phyloP scores from a whole-genome alignment of 2,329 filamentous ascomycete genomes.

The Cladosporium sphaerospermum region DNA sequence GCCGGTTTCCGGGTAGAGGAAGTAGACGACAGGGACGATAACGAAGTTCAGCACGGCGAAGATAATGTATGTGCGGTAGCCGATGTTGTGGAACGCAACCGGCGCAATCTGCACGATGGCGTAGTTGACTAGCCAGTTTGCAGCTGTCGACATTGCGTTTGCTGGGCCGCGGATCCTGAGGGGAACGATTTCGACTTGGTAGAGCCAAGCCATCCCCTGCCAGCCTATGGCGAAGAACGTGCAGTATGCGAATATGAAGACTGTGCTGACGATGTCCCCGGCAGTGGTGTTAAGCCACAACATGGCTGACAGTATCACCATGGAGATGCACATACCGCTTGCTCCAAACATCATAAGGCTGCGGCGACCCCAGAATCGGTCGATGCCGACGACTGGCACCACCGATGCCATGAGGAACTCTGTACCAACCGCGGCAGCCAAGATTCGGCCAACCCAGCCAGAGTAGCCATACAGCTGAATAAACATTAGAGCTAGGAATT shows the following conservation, averaged over 20 bases:
- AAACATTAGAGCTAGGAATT: conserved; percentile 38
- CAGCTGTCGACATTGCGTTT: conserved; percentile 54
- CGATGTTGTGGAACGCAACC: conserved; percentile 21
- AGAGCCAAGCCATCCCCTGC: conserved; percentile 58
- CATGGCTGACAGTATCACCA: conserved; percentile 52
- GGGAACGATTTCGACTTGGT: conserved; percentile 56
- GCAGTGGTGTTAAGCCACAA: conserved; percentile 31
- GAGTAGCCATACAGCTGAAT: conserved; percentile 27
- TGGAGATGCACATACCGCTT: conserved; percentile 51
- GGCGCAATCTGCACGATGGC: conserved; percentile 22
- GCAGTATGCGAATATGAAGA: conserved; percentile 58
- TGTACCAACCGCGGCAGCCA: conserved; percentile 31
- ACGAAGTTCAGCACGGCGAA: conserved; percentile 17
- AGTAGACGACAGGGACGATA: conserved; percentile 49
- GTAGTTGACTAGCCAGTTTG: conserved; percentile 46
- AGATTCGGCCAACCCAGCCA: conserved; percentile 26
- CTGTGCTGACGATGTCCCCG: conserved; percentile 39
- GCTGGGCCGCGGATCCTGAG: conserved; percentile 55
- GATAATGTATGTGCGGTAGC: conserved; percentile 22
- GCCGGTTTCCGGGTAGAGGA: conserved; percentile 57
- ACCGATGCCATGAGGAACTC: conserved; percentile 48
- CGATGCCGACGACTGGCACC: conserved; percentile 41
- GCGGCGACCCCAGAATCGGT: conserved; percentile 29
- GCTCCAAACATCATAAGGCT: conserved; percentile 30
- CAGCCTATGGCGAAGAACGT: conserved; percentile 56